Evolutionary conservation across 1,284 basidiomycete species (phyloP), one percentile per base, ranked within the genome.

Genomic region (Ceratobasidium sp.): DNA sequence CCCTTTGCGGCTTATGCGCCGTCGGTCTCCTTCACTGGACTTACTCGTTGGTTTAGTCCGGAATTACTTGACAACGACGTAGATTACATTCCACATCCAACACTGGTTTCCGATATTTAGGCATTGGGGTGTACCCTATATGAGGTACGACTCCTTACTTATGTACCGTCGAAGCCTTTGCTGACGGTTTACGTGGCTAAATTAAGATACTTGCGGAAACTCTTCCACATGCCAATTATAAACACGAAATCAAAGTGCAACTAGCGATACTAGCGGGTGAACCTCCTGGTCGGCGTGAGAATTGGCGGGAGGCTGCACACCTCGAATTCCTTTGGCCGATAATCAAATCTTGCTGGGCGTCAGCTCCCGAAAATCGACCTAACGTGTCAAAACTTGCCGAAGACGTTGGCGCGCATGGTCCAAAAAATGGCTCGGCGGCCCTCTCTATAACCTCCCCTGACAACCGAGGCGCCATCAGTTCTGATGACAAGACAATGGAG

Each of bases 51-150:
- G 61, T 43, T 64, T 19, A 25, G 61, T 44, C 61, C 61, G n/a
- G 61, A 64, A 37, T 19, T 64, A 7, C 43, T 64, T 9, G 54
- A 56, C 25, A 29, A 56, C 5, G 61, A n/a, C 7, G 22, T 8
- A 37, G 61, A 64, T 11, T 6, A 43, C 19, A n/a, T 22, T 8
- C 17, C n/a, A 9, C n/a, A 8, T 6, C 29, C 11, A 9, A 25
- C 61, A 3, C 5, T n/a, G 7, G 61, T 40, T 22, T 64, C 61
- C 32, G 57, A 59, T 59, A 19, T 59, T 13, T 59, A 34, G 57
- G 57, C 57, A 22, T n/a, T 64, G 15, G 61, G 61, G 40, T 64
- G 61, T 29, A 44, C 61, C 2, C n/a, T 46, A n/a, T 64, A 64
- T 29, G 61, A 64, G 61, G 61, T 64, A 5, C 4, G 61, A n/a